A percentile compares a stretch with the other conserved stretches of the same genome.
Conservation (phyloP, 208 protist species). For the Leptomonas pyrrhocoris region DNA sequence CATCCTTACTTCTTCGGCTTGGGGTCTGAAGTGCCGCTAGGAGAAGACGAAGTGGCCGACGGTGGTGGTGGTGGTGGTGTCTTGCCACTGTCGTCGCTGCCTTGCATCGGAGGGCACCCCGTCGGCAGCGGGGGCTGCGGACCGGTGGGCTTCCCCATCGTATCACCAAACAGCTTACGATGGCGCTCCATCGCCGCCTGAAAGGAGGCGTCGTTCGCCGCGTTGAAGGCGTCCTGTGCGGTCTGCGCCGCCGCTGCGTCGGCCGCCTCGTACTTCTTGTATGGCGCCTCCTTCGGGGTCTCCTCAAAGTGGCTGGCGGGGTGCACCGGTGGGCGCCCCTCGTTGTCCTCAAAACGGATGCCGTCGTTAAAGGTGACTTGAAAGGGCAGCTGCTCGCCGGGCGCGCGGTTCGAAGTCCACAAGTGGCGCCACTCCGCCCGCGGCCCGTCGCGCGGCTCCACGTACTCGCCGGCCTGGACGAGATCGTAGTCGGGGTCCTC, state of each 20-base stretch:
- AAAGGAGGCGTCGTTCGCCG: constrained; percentile 57
- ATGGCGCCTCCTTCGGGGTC: constrained; percentile 80
- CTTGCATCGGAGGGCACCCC: constrained; percentile 50
- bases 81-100: background rate
- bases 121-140: constrained; percentile 52
- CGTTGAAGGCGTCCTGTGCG: constrained; percentile 42
- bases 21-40: background rate
- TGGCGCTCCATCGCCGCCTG: constrained; percentile 72
- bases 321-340: constrained; percentile 79
- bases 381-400: constrained; percentile 66
- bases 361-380: constrained; percentile 91
- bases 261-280: constrained; percentile 67
- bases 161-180: constrained; percentile 60
- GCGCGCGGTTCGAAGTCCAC: constrained; percentile 78
- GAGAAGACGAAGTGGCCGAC: background rate
- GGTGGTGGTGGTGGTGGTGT: no score
- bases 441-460: constrained; percentile 88
- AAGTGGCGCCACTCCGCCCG: constrained; percentile 90
- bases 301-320: constrained; percentile 84
- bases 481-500: constrained; percentile 91
- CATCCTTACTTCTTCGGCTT: constrained; percentile 16
- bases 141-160: constrained; percentile 45
- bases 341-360: constrained; percentile 87
- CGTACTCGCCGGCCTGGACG: constrained; percentile 86
- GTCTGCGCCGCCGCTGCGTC: constrained; percentile 49